Conservation (phyloP, 2,329 filamentous ascomycete species). For the Exophiala viscosa region DNA sequence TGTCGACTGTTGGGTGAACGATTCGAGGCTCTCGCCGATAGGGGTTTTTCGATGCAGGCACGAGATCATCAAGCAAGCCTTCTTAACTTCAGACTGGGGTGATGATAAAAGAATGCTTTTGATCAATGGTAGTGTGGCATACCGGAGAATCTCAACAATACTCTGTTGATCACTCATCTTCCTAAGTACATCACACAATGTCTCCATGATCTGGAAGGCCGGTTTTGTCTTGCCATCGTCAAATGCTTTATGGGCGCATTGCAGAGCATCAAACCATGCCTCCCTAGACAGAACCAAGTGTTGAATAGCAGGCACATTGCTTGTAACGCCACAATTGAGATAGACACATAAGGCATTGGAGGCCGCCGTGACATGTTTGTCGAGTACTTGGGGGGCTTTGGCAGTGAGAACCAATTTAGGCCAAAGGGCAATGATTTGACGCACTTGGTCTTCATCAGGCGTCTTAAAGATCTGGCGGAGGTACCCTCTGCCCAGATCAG, state of each 20-base stretch:
- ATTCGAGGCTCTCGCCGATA: slow-evolving; percentile 12
- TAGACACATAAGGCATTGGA: slow-evolving; percentile 46
- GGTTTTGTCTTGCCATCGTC: slow-evolving; percentile 44
- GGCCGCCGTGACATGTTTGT: slow-evolving; percentile 39
- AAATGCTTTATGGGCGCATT: slow-evolving; percentile 39
- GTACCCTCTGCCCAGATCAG: slow-evolving; percentile 17
- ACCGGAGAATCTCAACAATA: slow-evolving; percentile 8
- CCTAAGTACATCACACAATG: slow-evolving; percentile 31
- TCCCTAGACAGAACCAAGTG: slow-evolving; percentile 34
- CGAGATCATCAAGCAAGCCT: slow-evolving; percentile 24
- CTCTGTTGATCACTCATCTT: slow-evolving; percentile 29
- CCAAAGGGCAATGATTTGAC: slow-evolving; percentile 34
- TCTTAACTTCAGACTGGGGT: slow-evolving; percentile 24
- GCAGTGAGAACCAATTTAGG: slow-evolving; percentile 41
- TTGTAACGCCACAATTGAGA: slow-evolving; percentile 37
- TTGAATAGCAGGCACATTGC: slow-evolving; percentile 33
- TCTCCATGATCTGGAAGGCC: slow-evolving; percentile 43
- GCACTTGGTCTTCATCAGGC: slow-evolving; percentile 3
- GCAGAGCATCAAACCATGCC: slow-evolving; percentile 41
- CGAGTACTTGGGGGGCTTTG: slow-evolving; percentile 36
- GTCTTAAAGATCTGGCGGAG: slow-evolving; percentile 7
- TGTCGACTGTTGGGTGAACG: slow-evolving; percentile 6
- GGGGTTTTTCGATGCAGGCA: slow-evolving; percentile 20
- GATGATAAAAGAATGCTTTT: slow-evolving; percentile 19
- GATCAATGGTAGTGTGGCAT: slow-evolving; percentile 17